These are phyloP conservation scores for Cetradonia linearis DNA, from an alignment of 495 filamentous ascomycete genomes.

Conservation along the genomic window DNA sequence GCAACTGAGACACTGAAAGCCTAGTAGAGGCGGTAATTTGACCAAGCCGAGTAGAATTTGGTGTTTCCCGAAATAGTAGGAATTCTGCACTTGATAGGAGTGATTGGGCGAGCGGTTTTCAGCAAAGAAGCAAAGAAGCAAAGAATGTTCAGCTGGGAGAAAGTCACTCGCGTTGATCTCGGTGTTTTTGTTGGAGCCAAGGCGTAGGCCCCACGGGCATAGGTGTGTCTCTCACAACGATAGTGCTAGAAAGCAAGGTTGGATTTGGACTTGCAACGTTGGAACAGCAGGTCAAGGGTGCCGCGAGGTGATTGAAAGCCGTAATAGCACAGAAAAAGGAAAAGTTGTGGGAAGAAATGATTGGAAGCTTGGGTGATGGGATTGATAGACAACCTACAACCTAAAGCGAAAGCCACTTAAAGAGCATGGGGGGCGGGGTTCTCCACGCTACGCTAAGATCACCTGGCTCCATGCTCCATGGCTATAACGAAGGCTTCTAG, in stretches of 20 bases:
- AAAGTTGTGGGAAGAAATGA: neutral
- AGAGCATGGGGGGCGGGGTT: constrained; percentile 11
- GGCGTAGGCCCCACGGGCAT: constrained; percentile 5
- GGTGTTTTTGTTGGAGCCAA: constrained; percentile 3
- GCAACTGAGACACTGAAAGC: constrained; percentile 1
- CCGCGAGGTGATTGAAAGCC: neutral
- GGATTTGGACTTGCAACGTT: neutral
- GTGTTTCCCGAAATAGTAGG: neutral
- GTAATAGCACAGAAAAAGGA: neutral
- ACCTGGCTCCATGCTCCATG: constrained; percentile 7
- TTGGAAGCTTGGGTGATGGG: neutral
- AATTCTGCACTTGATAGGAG: neutral
- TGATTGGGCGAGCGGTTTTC: neutral
- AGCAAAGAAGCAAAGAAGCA: no score
- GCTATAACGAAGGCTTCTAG: neutral
- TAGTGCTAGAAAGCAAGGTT: constrained; percentile 6
- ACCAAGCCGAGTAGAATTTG: neutral
- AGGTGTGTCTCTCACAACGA: neutral
- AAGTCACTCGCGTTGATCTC: neutral
- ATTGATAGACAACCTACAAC: constrained; percentile 6
- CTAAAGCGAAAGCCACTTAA: constrained; percentile 8
- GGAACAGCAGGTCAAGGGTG: neutral
- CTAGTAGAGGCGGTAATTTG: neutral
- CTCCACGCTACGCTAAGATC: neutral
- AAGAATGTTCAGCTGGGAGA: neutral